These are phyloP conservation scores for Lumnitzera littorea DNA, from an alignment of 345 rosid species.

Conservation along the genomic window DNA sequence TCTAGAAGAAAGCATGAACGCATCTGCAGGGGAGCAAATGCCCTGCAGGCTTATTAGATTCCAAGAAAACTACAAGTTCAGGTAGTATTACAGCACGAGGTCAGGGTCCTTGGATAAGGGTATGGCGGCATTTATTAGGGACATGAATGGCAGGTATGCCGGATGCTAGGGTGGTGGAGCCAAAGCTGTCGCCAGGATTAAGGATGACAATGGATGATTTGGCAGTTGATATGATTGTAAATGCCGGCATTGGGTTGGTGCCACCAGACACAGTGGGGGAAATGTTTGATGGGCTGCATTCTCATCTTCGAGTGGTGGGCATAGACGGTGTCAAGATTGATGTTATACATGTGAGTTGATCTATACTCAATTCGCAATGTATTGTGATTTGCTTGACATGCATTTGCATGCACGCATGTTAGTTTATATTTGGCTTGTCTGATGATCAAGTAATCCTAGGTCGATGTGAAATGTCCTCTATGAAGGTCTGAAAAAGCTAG, in stretches of 20 bases:
- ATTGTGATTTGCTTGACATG: not conserved
- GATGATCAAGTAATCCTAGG: no score
- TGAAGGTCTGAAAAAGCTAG: not conserved
- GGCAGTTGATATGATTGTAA: slow-evolving; percentile 40
- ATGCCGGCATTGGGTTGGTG: slow-evolving; percentile 57
- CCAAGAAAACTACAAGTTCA: slow-evolving; percentile 78
- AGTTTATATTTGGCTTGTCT: no score
- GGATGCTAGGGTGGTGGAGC: slow-evolving; percentile 28
- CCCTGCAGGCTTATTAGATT: slow-evolving; percentile 80
- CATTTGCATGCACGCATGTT: not conserved
- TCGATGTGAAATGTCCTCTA: no score
- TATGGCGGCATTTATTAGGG: slow-evolving; percentile 70
- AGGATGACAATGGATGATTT: slow-evolving; percentile 76
- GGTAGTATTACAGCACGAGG: slow-evolving; percentile 45
- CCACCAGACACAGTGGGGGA: slow-evolving; percentile 57
- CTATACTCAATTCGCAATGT: no score
- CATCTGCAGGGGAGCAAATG: slow-evolving; percentile 93
- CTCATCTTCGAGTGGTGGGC: slow-evolving; percentile 57
- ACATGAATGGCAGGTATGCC: slow-evolving; percentile 71
- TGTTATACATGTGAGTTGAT: slow-evolving; percentile 79
- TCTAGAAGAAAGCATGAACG: slow-evolving; percentile 53
- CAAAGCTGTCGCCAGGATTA: slow-evolving; percentile 67
- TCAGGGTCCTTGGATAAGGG: slow-evolving; percentile 30
- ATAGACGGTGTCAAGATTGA: slow-evolving; percentile 98
- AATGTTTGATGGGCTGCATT: slow-evolving; percentile 79